A percentile compares a stretch with the other conserved stretches of the same genome.
Conservation (phyloP, 345 rosid species). For the Murraya paniculata region DNA sequence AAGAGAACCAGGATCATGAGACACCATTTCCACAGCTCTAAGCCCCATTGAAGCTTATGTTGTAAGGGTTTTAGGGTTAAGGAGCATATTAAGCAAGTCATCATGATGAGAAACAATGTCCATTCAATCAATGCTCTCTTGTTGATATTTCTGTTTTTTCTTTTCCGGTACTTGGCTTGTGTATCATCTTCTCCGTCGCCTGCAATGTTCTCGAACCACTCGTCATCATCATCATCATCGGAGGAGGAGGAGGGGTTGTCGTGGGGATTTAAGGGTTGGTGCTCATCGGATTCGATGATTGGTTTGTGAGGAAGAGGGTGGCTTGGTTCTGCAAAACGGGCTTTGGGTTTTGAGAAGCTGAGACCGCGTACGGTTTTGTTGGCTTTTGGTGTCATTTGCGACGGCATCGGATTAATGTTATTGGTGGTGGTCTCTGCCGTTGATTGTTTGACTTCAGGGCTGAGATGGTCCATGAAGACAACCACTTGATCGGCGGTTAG, state of each 20-base stretch:
- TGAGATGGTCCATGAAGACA: constrained; percentile 22
- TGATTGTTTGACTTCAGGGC: constrained; percentile 7
- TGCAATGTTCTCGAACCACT: constrained; percentile 21
- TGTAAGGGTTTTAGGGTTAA: background rate
- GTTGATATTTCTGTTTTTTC: constrained; percentile 3
- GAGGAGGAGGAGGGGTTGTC: constrained; percentile 10
- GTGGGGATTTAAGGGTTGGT: background rate
- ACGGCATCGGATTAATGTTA: background rate
- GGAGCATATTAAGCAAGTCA: constrained; percentile 11
- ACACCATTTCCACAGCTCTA: constrained; percentile 19
- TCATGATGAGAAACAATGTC: constrained; percentile 12
- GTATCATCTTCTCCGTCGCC: background rate
- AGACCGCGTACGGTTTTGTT: constrained; percentile 35
- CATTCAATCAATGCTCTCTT: constrained; percentile 12
- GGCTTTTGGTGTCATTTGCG: constrained; percentile 4
- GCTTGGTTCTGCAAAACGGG: constrained; percentile 40
- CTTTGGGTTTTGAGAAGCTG: constrained; percentile 45
- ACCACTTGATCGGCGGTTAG: constrained; percentile 29
- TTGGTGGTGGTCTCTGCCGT: background rate
- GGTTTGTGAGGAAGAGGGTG: constrained; percentile 15
- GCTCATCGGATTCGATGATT: constrained; percentile 8
- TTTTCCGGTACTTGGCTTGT: background rate
- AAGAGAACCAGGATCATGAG: constrained; percentile 24
- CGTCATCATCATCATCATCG: constrained; percentile 29
- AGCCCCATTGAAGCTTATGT: constrained; percentile 5